Evolutionary conservation across 805 yeast genomes (phyloP), one percentile per base, ranked within the genome.

Genomic region (Spathaspora arborariae): DNA sequence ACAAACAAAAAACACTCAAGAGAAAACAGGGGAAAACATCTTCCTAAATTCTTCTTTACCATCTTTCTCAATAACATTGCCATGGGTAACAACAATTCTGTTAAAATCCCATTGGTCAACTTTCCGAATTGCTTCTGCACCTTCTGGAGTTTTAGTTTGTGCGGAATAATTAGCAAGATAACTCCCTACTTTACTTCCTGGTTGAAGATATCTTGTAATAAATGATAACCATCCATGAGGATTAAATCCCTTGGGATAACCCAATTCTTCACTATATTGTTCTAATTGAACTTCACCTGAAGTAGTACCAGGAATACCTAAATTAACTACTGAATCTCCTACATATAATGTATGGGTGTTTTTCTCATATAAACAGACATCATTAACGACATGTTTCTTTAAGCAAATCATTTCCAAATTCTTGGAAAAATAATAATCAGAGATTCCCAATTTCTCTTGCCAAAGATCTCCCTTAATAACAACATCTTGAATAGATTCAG

Each of bases 321-420:
- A 62, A 55, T 81, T 80, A 65, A 80, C 76, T 27, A 81, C 52
- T 46, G 80, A 53, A 56, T 82, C 86, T 10, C 80, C 86, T 50
- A 71, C 78, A 44, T 75, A 63, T 13, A 81, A 51, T 0, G 78
- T 68, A 57, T 71, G 71, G 20, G 78, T 63, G 7, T 57, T 53
- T 22, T 64, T 66, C 56, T 76, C 77, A 53, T 58, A 74, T 48
- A 76, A 54, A 4, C 75, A 68, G 39, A 82, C 56, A 55, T 82
- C 88, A 56, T 74, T 67, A 60, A 80, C 81, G 13, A 49, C 56
- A 54, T 77, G 81, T 3, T 65, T 60, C 6, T 81, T 81, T 42
- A 81, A 53, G 54, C 65, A 80, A 6, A 78, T 67, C 44, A 80
- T 75, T 53, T 78, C 73, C 42, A 80, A 68, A 44, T 66, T 67